These are phyloP conservation scores for Alternaria arborescens DNA, from an alignment of 2,329 filamentous ascomycete genomes.

Conservation along the genomic window DNA sequence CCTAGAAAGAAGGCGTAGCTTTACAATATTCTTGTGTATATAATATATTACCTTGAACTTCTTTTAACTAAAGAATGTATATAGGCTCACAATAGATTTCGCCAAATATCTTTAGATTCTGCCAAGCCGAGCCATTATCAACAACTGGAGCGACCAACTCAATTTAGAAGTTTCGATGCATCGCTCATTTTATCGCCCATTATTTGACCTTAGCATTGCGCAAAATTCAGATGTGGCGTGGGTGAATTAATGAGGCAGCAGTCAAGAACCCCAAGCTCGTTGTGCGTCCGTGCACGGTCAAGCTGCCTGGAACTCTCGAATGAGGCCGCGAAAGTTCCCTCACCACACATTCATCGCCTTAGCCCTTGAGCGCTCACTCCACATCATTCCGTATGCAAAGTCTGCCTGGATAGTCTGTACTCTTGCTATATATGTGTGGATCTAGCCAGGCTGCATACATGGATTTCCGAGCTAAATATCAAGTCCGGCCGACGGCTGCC, in stretches of 20 bases:
- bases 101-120: not conserved
- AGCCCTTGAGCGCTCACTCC: not conserved
- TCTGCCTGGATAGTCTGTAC: not conserved
- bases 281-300: not conserved
- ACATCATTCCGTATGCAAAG: not conserved
- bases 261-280: not conserved
- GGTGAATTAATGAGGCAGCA: not conserved
- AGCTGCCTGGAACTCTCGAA: not conserved
- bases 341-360: not conserved
- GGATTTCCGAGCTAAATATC: not conserved
- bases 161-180: not conserved
- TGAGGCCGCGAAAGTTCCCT: not conserved
- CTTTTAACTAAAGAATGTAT: not conserved
- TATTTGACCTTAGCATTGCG: not conserved
- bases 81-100: not conserved
- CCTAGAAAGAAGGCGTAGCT: not conserved
- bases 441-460: not conserved
- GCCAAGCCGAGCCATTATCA: not conserved
- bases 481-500: slow-evolving; percentile 3
- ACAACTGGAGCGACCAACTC: not conserved
- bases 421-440: not conserved
- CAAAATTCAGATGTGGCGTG: not conserved
- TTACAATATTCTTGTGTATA: not conserved
- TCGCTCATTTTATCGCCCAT: not conserved
- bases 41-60: not conserved